Conservation (phyloP, 2,329 filamentous ascomycete genomes). For the Paracamarosporium sp. region DNA sequence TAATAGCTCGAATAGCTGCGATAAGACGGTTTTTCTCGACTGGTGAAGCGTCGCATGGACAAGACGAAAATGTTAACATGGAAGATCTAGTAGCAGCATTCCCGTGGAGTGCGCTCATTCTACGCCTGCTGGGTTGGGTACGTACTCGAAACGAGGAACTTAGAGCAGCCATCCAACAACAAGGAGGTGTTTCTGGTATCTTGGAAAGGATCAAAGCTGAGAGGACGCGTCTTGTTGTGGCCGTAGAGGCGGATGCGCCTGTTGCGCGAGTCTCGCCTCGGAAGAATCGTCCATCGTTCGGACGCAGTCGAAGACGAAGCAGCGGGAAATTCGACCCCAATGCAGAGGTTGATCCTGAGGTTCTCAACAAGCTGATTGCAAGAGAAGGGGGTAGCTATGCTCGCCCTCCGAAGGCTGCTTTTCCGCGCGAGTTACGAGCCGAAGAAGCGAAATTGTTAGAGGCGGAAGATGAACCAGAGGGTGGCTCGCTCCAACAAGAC, state of each 20-base stretch:
- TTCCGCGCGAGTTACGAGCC: not conserved
- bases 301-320: slow-evolving; percentile 32
- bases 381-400: slow-evolving; percentile 25
- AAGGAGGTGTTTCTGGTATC: slow-evolving; percentile 54
- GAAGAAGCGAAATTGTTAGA: slow-evolving; percentile 12
- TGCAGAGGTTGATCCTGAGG: slow-evolving; percentile 25
- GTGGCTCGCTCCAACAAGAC: slow-evolving; percentile 7
- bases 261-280: slow-evolving; percentile 23
- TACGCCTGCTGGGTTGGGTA: slow-evolving; percentile 56
- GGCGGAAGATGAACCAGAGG: slow-evolving; percentile 5
- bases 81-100: slow-evolving; percentile 54
- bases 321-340: slow-evolving; percentile 39
- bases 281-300: slow-evolving; percentile 35
- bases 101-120: slow-evolving; percentile 58
- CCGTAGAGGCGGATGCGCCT: slow-evolving; percentile 7
- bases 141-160: slow-evolving; percentile 55
- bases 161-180: slow-evolving; percentile 45
- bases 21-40: slow-evolving; percentile 46
- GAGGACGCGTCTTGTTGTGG: slow-evolving; percentile 17
- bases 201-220: slow-evolving; percentile 34
- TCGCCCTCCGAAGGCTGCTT: not conserved
- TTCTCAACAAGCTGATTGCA: slow-evolving; percentile 28
- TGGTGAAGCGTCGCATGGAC: slow-evolving; percentile 37
- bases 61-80: slow-evolving; percentile 48
- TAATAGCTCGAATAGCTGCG: slow-evolving; percentile 47